phyloP scores from a whole-genome alignment of 1,139 yeast genomes.

The Suhomyces guaymorum region DNA sequence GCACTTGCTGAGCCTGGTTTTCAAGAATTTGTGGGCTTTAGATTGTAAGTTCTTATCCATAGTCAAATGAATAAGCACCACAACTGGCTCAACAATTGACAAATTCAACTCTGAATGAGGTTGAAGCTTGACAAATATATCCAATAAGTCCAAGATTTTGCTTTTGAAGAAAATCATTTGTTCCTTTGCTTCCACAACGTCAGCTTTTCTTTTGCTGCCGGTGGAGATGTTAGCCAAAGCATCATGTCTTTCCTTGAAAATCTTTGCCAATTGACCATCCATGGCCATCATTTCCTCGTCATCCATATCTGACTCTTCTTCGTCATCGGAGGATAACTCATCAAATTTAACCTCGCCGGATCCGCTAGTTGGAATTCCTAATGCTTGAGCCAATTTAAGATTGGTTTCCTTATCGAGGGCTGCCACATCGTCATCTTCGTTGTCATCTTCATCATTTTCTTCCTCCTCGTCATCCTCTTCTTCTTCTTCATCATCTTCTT shows the following conservation, averaged over 20 bases:
- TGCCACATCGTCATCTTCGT: constrained; percentile 30
- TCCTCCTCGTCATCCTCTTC: constrained; percentile 30
- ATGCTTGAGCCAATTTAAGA: constrained; percentile 73
- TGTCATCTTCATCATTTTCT: constrained; percentile 14
- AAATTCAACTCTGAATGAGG: constrained; percentile 46
- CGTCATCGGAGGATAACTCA: constrained; percentile 34
- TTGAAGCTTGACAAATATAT: constrained; percentile 53
- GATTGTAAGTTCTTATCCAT: constrained; percentile 68
- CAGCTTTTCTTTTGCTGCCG: constrained; percentile 69
- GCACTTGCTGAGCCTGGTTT: constrained; percentile 60
- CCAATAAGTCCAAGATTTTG: constrained; percentile 75
- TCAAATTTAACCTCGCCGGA: constrained; percentile 49
- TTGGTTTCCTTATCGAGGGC: constrained; percentile 71
- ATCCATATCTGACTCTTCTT: constrained; percentile 74
- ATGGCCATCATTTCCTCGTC: constrained; percentile 97
- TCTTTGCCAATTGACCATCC: constrained; percentile 79
- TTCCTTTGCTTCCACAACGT: constrained; percentile 74
- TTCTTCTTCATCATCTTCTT: constrained; percentile 31
- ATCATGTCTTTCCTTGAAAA: constrained; percentile 78
- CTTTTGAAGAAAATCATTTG: constrained; percentile 78
- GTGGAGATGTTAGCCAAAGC: constrained; percentile 53
- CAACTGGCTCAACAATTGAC: constrained; percentile 56
- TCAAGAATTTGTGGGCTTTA: constrained; percentile 73
- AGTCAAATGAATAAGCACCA: constrained; percentile 64
- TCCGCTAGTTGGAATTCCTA: constrained; percentile 61